Evolutionary conservation across 352 stramenopile species (phyloP).

Genomic region (Peronospora belbahrii): DNA sequence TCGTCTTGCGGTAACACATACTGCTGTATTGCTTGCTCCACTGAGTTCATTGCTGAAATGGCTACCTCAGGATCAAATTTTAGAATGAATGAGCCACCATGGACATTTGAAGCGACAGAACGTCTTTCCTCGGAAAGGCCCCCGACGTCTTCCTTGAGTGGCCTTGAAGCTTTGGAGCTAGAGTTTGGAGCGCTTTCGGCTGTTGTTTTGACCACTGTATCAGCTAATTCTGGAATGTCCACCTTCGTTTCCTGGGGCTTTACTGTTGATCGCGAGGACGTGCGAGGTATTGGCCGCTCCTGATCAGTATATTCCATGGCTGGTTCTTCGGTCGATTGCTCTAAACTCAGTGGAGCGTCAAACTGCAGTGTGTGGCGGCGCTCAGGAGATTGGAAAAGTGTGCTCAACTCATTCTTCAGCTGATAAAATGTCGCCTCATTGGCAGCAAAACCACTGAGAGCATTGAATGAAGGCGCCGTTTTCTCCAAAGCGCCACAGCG

Average conservation of each 20-base stretch:
- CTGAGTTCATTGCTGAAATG: conserved; percentile 44
- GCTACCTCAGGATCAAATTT: conserved; percentile 56
- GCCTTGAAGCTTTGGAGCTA: conserved; percentile 13
- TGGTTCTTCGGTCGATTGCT: conserved; percentile 11
- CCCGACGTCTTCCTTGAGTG: conserved; percentile 18
- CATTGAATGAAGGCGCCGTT: conserved; percentile 19
- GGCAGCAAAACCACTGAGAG: conserved; percentile 24
- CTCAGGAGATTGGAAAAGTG: conserved; percentile 19
- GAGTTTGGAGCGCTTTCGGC: conserved; percentile 12
- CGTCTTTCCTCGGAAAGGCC: conserved; percentile 37
- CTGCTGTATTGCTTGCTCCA: conserved; percentile 48
- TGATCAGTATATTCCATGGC: conserved; percentile 5
- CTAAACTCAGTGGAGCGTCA: conserved; percentile 6
- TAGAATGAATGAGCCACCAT: conserved; percentile 34
- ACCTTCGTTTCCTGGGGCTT: conserved; percentile 28
- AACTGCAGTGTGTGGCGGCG: conserved; percentile 17
- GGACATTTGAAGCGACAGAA: conserved; percentile 35
- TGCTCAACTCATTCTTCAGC: conserved; percentile 33
- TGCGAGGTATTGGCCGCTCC: conserved; percentile 13
- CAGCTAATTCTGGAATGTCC: conserved; percentile 25
- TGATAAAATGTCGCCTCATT: conserved; percentile 32
- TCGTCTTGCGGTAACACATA: conserved; percentile 41
- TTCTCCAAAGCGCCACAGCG: conserved; percentile 48
- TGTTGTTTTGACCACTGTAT: conserved; percentile 17
- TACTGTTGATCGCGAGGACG: conserved; percentile 26